Evolutionary conservation across 139 green algal genomes (phyloP), one percentile per base, ranked within the genome.

Genomic region (Tetraselmis chui): DNA sequence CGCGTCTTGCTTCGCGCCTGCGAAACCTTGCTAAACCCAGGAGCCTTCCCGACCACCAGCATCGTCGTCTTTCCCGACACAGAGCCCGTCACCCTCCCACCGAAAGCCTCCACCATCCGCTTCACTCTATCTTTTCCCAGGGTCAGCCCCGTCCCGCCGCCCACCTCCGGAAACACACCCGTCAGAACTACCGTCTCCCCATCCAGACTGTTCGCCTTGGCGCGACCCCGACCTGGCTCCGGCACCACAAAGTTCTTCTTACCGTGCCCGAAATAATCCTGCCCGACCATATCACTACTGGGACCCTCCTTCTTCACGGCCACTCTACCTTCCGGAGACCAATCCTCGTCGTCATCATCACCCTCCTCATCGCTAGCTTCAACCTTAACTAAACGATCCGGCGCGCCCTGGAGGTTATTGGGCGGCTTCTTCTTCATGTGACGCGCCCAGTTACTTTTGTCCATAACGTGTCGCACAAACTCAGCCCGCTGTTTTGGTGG

Each of bases 171-270:
- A 28, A 88, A 88, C 18, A 86, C 45, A 24, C 85, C 85, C 30
- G 85, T 88, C 24, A 88, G 74, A 1, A 88, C 85, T 29, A 85
- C 32, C 1, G 85, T 88, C 76, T 88, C 76, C 23, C 74, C 81
- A 2, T 30, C 84, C 45, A 88, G 59, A 26, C 31, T 67, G 1
- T 59, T 32, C 5, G 81, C 1, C 11, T 29, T 24, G 28, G 84
- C 84, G 2, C 5, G 11, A 30, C 58, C 76, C 18, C 24, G 29
- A 58, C 59, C 84, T 25, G 81, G 76, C 23, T n/a, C 31, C n/a
- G 45, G 80, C 25, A 87, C 58, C 26, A 85, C 81, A 58, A 85
- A 82, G 29, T 29, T 59, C 30, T 79, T 28, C n/a, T n/a, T n/a
- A n/a, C n/a, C n/a, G n/a, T n/a, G n/a, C n/a, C n/a, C n/a, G n/a